Base-by-base conservation (phyloP, 306 rosid species). In the Quercus mongolica region DNA sequence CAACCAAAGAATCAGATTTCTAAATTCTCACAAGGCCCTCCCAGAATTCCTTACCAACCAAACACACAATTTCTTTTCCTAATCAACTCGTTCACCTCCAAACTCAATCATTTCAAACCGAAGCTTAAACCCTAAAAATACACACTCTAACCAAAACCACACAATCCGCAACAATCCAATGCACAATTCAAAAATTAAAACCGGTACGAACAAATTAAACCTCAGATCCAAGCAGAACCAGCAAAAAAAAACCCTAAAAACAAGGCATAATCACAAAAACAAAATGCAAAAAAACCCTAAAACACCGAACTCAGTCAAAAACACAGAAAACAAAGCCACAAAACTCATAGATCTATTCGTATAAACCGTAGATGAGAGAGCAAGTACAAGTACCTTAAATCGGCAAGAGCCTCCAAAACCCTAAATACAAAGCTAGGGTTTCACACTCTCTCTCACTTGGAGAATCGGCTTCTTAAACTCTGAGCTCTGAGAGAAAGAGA, bases 301-400 rank as follows among this genome's bases (percentile, higher is more conserved):
- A 33, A 28, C 69, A 26, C 41, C 14, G 15, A 49, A 12, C 4
- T 13, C 54, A 3, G 54, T 35, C 9, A 63, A 63, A 63, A 2
- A 21, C 9, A 25, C 19, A 6, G 26, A 63, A 15, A 13, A 13
- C 41, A 14, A 18, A 35, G 19, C 38, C 17, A 5, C 17, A 13
- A 26, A 63, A 28, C n/a, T 31, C 28, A 63, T 63, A 28, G 69
- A 63, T 63, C 69, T 31, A 28, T 5, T 6, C 1, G n/a, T 10
- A 0, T 8, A 6, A 26, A 12, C 54, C 4, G 1, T 7, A 26
- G 30, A 63, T 15, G 35, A 63, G n/a, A 63, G 5, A 63, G n/a
- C 10, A 2, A 51, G n/a, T 58, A 21, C 5, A 26, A 19, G 5
- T 83, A 83, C 86, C 86, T 33, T 13, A 6, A 68, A 38, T 56